Evolutionary conservation across 306 rosid species (phyloP).

Genomic region (Chamaecrista fasciculata): DNA sequence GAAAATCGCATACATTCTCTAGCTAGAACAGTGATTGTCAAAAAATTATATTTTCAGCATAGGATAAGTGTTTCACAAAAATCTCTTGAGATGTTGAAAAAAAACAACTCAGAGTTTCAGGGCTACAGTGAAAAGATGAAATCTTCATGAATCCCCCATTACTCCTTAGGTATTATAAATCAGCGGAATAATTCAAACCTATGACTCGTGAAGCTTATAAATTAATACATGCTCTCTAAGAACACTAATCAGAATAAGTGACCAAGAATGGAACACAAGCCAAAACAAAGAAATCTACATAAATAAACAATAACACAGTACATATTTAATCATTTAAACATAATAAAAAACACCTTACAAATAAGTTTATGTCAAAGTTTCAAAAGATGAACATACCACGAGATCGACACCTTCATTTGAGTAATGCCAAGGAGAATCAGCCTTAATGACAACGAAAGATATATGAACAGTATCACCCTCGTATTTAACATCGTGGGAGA

Average conservation of each 20-base stretch:
- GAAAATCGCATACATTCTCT: background rate
- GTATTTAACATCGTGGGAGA: conserved; percentile 72
- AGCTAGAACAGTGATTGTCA: background rate
- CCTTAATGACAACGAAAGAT: conserved; percentile 86
- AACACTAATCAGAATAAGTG: too few relatives aligned
- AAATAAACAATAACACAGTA: background rate
- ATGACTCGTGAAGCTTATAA: background rate
- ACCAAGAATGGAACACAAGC: background rate
- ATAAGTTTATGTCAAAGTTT: background rate
- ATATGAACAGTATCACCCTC: conserved; percentile 84
- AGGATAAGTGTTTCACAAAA: background rate
- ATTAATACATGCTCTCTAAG: too few relatives aligned
- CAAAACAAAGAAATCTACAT: background rate
- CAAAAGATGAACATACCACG: conserved; percentile 48
- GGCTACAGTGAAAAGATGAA: background rate
- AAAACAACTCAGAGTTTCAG: background rate
- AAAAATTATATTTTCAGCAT: background rate
- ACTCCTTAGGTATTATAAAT: too few relatives aligned
- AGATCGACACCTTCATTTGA: conserved; percentile 74
- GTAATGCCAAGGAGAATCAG: conserved; percentile 75
- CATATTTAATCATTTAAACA: background rate
- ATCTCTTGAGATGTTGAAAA: background rate
- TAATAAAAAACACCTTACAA: background rate
- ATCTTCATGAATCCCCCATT: background rate
- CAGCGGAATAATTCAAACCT: background rate